Conservation (phyloP, 139 green algal genomes). For the Chlamydomonas eustigma region DNA sequence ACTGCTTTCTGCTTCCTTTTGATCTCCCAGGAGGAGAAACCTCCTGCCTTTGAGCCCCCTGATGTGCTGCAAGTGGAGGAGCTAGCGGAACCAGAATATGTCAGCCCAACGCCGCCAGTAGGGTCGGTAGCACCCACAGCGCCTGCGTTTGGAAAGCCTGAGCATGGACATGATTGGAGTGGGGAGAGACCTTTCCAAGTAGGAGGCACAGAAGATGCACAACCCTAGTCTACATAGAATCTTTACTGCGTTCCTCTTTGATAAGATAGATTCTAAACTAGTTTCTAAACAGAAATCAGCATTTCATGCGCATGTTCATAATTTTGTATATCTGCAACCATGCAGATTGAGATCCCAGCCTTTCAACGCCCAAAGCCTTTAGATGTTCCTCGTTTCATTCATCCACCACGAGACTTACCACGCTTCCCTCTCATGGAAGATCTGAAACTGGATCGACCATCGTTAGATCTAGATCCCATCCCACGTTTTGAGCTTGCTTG, state of each 20-base stretch:
- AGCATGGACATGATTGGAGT: conserved; percentile 59
- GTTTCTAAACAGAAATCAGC: too few species aligned
- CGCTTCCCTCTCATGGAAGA: conserved; percentile 14
- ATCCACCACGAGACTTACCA: conserved; percentile 33
- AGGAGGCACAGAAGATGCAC: not conserved
- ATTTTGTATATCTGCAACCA: too few species aligned
- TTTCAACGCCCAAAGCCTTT: conserved; percentile 19
- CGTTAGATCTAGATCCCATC: conserved; percentile 36
- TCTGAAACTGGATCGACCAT: conserved; percentile 7
- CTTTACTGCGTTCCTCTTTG: conserved; percentile 25
- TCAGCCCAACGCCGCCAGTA: conserved; percentile 30
- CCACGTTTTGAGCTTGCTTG: conserved; percentile 38
- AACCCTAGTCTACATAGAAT: conserved; percentile 20
- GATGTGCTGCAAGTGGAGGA: conserved; percentile 29
- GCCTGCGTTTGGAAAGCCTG: conserved; percentile 23
- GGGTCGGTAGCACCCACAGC: conserved; percentile 24
- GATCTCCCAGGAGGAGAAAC: conserved; percentile 22
- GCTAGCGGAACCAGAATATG: conserved; percentile 38
- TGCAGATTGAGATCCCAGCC: not conserved
- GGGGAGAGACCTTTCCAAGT: conserved; percentile 35
- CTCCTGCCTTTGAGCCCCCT: conserved; percentile 28
- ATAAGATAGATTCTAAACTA: too few species aligned
- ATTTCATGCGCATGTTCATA: too few species aligned
- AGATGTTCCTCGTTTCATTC: conserved; percentile 21
- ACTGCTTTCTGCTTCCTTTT: not conserved